Evolutionary conservation across 2,329 filamentous ascomycete genomes (phyloP).

Genomic region (Aspergillus hiratsukae): DNA sequence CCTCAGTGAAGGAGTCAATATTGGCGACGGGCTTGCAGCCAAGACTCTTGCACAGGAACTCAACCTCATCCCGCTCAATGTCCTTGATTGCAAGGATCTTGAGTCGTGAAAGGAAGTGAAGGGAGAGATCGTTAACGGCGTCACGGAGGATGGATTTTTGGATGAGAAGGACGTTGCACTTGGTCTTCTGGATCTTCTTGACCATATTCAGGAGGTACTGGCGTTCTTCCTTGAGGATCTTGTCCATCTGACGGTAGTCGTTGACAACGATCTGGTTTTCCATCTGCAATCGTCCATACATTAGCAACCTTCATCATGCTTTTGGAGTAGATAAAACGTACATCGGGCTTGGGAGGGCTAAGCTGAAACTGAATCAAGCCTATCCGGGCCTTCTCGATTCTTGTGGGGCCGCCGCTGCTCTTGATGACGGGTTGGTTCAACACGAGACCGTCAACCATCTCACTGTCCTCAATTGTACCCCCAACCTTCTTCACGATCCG

Average conservation of each 20-base stretch:
- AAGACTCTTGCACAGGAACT: constrained; percentile 98
- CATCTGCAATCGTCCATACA: constrained; percentile 57
- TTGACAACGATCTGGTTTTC: constrained; percentile 99
- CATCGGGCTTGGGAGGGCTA: constrained; percentile 94
- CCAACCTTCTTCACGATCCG: constrained; percentile 96
- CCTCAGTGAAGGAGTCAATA: constrained; percentile 96
- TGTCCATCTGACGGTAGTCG: constrained; percentile 99
- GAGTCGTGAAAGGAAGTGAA: constrained; percentile 96
- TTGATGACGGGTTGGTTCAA: constrained; percentile 91
- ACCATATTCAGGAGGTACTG: constrained; percentile 97
- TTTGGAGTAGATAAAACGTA: constrained; percentile 41
- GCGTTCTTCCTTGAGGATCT: constrained; percentile 98
- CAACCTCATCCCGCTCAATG: constrained; percentile 96
- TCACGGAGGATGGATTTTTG: constrained; percentile 98
- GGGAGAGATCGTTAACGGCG: constrained; percentile 92
- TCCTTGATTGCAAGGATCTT: constrained; percentile 96
- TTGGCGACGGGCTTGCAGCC: constrained; percentile 99
- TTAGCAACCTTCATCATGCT: constrained; percentile 12
- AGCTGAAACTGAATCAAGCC: constrained; percentile 98
- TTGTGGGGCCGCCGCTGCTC: constrained; percentile 80
- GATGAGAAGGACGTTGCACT: constrained; percentile 97
- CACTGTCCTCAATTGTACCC: constrained; percentile 96
- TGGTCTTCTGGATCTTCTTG: constrained; percentile 99
- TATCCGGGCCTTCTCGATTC: constrained; percentile 97
- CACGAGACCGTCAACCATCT: constrained; percentile 92